phyloP scores from a whole-genome alignment of 1,284 basidiomycete genomes.

The Prillingera fragicola region DNA sequence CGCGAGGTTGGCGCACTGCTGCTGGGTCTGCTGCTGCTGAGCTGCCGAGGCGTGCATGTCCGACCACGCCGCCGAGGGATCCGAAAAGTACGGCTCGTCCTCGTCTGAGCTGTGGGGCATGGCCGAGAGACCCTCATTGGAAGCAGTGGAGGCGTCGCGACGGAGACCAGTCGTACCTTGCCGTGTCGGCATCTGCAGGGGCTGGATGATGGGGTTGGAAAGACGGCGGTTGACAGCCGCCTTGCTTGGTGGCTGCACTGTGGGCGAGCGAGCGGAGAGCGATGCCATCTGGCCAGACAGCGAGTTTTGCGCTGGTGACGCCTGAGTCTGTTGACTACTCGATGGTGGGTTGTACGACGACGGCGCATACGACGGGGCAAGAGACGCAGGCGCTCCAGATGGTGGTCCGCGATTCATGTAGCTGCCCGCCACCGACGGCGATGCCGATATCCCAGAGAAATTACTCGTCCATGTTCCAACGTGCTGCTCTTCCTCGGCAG shows the following conservation, averaged over 20 bases:
- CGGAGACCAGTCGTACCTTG: too few relatives aligned
- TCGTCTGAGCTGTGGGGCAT: constrained; percentile 25
- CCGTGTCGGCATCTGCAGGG: too few relatives aligned
- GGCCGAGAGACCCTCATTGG: background rate
- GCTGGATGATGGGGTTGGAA: constrained; percentile 9
- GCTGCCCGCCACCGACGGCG: constrained; percentile 7
- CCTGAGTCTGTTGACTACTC: background rate
- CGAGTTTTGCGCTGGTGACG: background rate
- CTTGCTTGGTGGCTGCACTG: constrained; percentile 5
- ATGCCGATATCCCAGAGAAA: constrained; percentile 13
- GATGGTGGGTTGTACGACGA: background rate
- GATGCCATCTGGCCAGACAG: background rate
- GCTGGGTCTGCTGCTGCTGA: background rate
- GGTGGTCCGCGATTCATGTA: too few relatives aligned
- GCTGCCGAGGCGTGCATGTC: constrained; percentile 2
- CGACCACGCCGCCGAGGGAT: constrained; percentile 19
- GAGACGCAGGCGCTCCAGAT: too few relatives aligned
- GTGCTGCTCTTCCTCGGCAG: background rate
- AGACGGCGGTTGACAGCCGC: constrained; percentile 3
- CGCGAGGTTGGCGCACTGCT: too few relatives aligned
- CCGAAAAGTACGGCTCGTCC: constrained; percentile 31
- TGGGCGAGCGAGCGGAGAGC: constrained; percentile 3
- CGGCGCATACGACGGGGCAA: too few relatives aligned
- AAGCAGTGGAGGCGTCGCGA: background rate
- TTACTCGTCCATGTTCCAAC: constrained; percentile 25